Base-by-base conservation (phyloP, 2,329 filamentous ascomycete genomes). In the Monilinia polystroma region DNA sequence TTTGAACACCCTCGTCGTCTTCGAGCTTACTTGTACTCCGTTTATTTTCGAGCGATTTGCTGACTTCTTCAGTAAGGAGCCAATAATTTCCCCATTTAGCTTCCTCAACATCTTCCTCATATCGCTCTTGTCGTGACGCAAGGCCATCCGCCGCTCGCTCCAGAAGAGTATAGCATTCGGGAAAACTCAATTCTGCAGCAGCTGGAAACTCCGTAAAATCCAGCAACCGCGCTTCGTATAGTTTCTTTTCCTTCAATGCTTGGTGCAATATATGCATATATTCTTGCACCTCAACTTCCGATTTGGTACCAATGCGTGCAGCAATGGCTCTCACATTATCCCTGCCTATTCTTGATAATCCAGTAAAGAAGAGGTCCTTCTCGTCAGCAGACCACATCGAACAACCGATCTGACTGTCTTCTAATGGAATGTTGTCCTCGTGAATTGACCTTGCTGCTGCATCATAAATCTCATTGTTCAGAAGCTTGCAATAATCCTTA, bases 311-410 rank as follows among this genome's bases (percentile, higher is more conserved):
- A 20, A 97, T 80, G 0, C 84, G 81, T 11, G 78, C 73, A 1
- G 91, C 83, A 66, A 97, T 89, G 1, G 82, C 84, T 1, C 78
- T 78, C 0, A 90, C 72, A 68, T 92, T 81, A 71, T 87, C 83
- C 63, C 80, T 83, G 0, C 92, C 92, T 2, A 90, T 81, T 0
- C 85, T 84, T 1, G 83, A 81, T 3, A 96, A 76, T 0, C 85
- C 83, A 18, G 84, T 80, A 75, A 92, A 96, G 67, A 97, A 85
- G 0, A 80, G 72, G 1, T 83, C 80, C 75, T 96, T 96, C 74
- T 97, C 93, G 1, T 79, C 72, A 0, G 83, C 68, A 0, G 85
- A 87, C 94, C 94, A 98, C 14, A 78, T 71, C 0, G 88, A 87
- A 35, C 86, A 81, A 29, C 92, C 93, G 62, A 93, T 79, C 72